Evolutionary conservation across 139 green algal genomes (phyloP).

Genomic region (Limnomonas spitsbergensis): DNA sequence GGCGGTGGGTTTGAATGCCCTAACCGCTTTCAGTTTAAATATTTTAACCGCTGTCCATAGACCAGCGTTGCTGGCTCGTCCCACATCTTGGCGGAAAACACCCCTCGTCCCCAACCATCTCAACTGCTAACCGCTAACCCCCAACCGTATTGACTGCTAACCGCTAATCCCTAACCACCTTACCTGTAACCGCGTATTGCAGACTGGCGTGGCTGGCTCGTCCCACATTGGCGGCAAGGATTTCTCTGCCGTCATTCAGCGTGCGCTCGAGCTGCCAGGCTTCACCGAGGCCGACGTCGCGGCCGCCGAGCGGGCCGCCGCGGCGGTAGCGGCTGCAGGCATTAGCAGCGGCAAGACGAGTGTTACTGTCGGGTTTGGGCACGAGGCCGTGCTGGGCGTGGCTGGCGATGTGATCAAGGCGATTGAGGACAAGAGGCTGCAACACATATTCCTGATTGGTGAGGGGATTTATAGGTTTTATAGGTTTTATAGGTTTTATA

Average conservation of each 20-base stretch:
- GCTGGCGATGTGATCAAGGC: slow-evolving; percentile 47
- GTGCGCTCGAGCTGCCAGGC: slow-evolving; percentile 48
- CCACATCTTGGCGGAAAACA: too few relatives aligned
- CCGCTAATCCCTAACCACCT: too few relatives aligned
- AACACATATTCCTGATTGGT: slow-evolving; percentile 24
- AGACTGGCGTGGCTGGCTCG: slow-evolving; percentile 45
- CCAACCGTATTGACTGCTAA: too few relatives aligned
- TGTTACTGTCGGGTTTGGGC: slow-evolving; percentile 52
- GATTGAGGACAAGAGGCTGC: slow-evolving; percentile 32
- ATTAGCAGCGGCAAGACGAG: neutral
- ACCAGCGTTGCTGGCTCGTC: too few relatives aligned
- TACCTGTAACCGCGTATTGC: too few relatives aligned
- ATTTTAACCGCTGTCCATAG: too few relatives aligned
- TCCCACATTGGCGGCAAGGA: slow-evolving; percentile 49
- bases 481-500: neutral
- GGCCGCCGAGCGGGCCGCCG: neutral
- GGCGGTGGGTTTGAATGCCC: neutral
- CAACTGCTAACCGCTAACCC: too few relatives aligned
- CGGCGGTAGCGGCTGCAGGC: neutral
- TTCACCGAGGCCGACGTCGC: slow-evolving; percentile 9
- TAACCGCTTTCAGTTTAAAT: neutral
- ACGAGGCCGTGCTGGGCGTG: slow-evolving; percentile 48
- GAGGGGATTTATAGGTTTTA: too few relatives aligned
- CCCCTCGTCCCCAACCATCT: too few relatives aligned
- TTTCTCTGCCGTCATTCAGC: slow-evolving; percentile 45